Base-by-base conservation (phyloP, 2,329 filamentous ascomycete genomes). In the Clathrospora elynae region DNA sequence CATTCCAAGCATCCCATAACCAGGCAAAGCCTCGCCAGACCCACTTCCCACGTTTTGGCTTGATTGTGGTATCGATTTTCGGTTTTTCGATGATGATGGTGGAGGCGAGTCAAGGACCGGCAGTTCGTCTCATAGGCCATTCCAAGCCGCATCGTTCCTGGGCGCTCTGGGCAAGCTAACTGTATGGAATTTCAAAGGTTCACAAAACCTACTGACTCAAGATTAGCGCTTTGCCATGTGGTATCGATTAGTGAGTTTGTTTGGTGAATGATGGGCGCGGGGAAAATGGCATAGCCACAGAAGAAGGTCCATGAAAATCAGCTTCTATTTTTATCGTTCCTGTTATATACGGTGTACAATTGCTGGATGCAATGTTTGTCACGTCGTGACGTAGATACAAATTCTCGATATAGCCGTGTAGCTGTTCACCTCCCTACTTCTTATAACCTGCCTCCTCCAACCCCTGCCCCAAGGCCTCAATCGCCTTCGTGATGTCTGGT, bases 401-500 rank as follows among this genome's bases (percentile, higher is more conserved):
- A n/a, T n/a, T n/a, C n/a, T n/a, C n/a, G n/a, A n/a, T n/a, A n/a
- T n/a, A n/a, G n/a, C n/a, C n/a, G n/a, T n/a, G n/a, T 28, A n/a
- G 25, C 25, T 12, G 6, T 20, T 12, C 8, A 32, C n/a, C 10
- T 17, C 24, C 12, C 29, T 48, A 57, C 8, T 49, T 53, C 50
- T 81, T 78, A 62, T 84, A 81, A 37, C 90, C 89, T 42, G 83
- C 86, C 72, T 95, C 91, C 1, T 76, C 69, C 51, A 97, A 74
- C 6, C 85, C 84, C 42, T 85, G 82, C 74, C 86, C 85, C 57
- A 99, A 73, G 30, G 88, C 87, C 57, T 84, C 77, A 50, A 97
- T 78, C 1, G 92, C 93, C 62, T 86, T 87, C 53, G 95, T 88
- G 59, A 97, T 83, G 67, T 99, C 90, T 37, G 80, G 80, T 51